Evolutionary conservation across 306 rosid genomes (phyloP).

Genomic region (Calophaca sinica): DNA sequence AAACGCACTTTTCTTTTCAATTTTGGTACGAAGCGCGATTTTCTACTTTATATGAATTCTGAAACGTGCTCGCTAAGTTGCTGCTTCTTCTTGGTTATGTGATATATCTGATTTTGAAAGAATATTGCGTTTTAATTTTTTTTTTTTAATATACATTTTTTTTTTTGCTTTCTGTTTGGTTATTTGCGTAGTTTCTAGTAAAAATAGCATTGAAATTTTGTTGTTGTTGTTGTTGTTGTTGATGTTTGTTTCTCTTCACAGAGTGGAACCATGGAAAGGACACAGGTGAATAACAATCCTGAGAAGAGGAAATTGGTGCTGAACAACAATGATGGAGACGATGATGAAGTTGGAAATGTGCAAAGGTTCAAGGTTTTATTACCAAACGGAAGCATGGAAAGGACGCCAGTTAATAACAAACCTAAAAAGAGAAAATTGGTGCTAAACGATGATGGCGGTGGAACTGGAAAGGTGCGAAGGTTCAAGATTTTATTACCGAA

Average conservation of each 20-base stretch:
- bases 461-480: background rate
- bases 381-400: slow-evolving; percentile 51
- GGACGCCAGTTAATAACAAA: background rate
- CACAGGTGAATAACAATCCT: background rate
- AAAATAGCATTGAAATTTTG: background rate
- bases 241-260: background rate
- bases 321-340: background rate
- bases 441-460: background rate
- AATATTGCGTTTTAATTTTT: background rate
- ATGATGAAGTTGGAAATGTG: background rate
- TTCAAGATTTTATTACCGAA: slow-evolving; percentile 62
- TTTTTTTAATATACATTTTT: background rate
- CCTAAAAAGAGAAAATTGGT: slow-evolving; percentile 35
- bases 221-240: slow-evolving; percentile 27
- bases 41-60: background rate
- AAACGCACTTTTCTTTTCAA: too few species aligned
- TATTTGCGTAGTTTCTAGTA: background rate
- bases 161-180: background rate
- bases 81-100: background rate
- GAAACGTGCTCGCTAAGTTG: background rate
- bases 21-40: background rate
- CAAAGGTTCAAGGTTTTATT: slow-evolving; percentile 51
- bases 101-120: background rate
- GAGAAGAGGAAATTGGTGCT: slow-evolving; percentile 40
- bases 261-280: slow-evolving; percentile 36